A percentile compares a stretch with the other conserved stretches of the same genome.
These are phyloP conservation scores for Lodderomyces parapsilosis DNA, from an alignment of 1,139 yeast species.

Conservation along the genomic window DNA sequence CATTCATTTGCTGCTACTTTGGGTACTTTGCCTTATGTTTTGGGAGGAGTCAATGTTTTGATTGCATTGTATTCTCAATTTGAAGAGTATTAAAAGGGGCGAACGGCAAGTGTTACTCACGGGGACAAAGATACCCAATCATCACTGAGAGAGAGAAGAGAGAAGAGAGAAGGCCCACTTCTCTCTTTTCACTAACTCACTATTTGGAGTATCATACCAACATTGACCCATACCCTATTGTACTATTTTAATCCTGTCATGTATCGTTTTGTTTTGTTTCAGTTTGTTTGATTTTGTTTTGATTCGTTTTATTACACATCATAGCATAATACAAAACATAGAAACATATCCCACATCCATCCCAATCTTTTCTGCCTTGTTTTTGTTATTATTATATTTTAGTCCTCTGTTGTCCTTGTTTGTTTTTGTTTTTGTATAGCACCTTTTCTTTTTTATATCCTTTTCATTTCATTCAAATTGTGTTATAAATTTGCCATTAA, in stretches of 20 bases:
- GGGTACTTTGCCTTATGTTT: slow-evolving; percentile 49
- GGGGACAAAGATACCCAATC: too few relatives aligned
- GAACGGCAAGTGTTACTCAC: too few relatives aligned
- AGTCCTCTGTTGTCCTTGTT: background rate
- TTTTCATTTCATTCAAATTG: slow-evolving; percentile 1
- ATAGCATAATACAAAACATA: too few relatives aligned
- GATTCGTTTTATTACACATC: too few relatives aligned
- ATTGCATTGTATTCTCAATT: slow-evolving; percentile 54
- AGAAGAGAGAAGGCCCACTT: too few relatives aligned
- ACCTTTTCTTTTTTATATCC: background rate
- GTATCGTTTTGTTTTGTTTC: too few relatives aligned
- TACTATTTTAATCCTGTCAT: too few relatives aligned
- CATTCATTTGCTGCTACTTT: slow-evolving; percentile 34
- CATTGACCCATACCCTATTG: too few relatives aligned
- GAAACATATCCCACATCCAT: background rate
- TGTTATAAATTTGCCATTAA: background rate
- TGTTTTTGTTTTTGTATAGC: background rate
- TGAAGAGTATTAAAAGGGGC: slow-evolving; percentile 32
- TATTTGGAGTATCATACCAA: too few relatives aligned
- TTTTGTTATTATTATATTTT: background rate
- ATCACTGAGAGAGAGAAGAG: too few relatives aligned
- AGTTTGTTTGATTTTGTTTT: too few relatives aligned
- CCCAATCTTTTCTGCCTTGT: background rate
- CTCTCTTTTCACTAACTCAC: too few relatives aligned
- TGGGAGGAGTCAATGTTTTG: slow-evolving; percentile 48